Base-by-base conservation (phyloP, 305 asterid genomes). In the Ilex paraguariensis region DNA sequence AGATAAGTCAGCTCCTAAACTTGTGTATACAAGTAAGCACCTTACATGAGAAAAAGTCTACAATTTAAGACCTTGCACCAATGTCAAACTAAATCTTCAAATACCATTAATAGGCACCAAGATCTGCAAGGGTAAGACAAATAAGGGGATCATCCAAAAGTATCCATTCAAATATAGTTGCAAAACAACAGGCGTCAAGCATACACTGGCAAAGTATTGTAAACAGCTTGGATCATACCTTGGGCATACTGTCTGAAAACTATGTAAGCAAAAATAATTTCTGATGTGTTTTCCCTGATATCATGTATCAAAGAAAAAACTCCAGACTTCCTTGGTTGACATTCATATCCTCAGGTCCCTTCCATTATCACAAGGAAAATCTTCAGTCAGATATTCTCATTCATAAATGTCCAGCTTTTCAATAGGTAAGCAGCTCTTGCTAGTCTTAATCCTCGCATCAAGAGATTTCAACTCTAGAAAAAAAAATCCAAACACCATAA, bases 381-480 rank as follows among this genome's bases (percentile, higher is more conserved):
- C 57, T 84, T 87, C 95, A 78, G 83, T 75, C 98, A 92, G 78
- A 90, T 92, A 39, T 92, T 92, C 87, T 89, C 98, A 53, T 92
- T 85, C 87, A 87, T 92, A 75, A 89, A 92, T 71, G 98, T 85
- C 76, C 98, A 92, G 79, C 97, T 92, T 69, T 84, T 91, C 80
- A 91, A 91, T 75, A 91, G 98, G 98, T 81, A 74, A 55, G 81
- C 61, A 64, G 60, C 57, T 56, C 55, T 57, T 57, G 56, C 68
- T 73, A 59, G 70, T 67, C 54, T 64, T 21, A 14, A 31, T 45
- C 56, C 68, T 45, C 40, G 63, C 57, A 76, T 57, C 46, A 21
- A 57, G 45, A 36, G 55, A 48, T 61, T 57, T 59, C 65, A 56
- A 65, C 9, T 63, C 50, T 28, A 31, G 55, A 52, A 70, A 63